Conservation (phyloP, 805 yeast species). For the Kazachstania bromeliacearum region DNA sequence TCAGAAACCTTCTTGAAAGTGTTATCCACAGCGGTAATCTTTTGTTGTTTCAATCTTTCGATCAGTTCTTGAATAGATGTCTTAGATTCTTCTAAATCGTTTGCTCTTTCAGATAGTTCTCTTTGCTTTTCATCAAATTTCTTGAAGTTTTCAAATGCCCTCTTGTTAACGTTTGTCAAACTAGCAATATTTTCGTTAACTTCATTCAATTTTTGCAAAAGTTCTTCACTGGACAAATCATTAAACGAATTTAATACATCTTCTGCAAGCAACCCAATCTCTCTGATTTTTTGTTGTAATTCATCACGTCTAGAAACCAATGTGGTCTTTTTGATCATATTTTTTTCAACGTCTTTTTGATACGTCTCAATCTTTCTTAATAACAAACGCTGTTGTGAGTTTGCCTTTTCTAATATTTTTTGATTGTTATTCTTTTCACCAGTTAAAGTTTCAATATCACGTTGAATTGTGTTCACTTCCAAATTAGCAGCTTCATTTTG, state of each 20-base stretch:
- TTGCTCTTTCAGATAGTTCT: constrained; percentile 52
- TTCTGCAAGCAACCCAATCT: constrained; percentile 83
- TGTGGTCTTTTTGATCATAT: constrained; percentile 51
- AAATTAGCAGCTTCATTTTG: constrained; percentile 26
- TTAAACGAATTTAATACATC: constrained; percentile 55
- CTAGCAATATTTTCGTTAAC: constrained; percentile 50
- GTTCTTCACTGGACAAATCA: constrained; percentile 38
- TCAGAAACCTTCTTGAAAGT: constrained; percentile 70
- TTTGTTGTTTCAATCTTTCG: constrained; percentile 59
- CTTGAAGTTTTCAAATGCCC: constrained; percentile 76
- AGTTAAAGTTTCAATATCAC: constrained; percentile 22
- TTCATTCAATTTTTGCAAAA: constrained; percentile 44
- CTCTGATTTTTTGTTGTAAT: constrained; percentile 61
- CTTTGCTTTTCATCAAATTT: constrained; percentile 66
- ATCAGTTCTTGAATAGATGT: constrained; percentile 67
- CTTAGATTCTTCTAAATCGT: constrained; percentile 61
- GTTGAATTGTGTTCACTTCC: constrained; percentile 23
- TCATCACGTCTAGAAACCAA: constrained; percentile 59
- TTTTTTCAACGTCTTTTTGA: constrained; percentile 56
- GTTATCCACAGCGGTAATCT: constrained; percentile 69
- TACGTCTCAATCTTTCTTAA: constrained; percentile 49
- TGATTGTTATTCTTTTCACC: constrained; percentile 29
- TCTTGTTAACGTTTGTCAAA: constrained; percentile 74
- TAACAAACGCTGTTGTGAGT: constrained; percentile 46
- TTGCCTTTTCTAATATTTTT: constrained; percentile 37